Percentiles rank a stretch among this genome's conserved stretches.
These are phyloP conservation scores for Tolypocladium pustulatum DNA, from an alignment of 2,329 filamentous ascomycete genomes.

Conservation along the genomic window DNA sequence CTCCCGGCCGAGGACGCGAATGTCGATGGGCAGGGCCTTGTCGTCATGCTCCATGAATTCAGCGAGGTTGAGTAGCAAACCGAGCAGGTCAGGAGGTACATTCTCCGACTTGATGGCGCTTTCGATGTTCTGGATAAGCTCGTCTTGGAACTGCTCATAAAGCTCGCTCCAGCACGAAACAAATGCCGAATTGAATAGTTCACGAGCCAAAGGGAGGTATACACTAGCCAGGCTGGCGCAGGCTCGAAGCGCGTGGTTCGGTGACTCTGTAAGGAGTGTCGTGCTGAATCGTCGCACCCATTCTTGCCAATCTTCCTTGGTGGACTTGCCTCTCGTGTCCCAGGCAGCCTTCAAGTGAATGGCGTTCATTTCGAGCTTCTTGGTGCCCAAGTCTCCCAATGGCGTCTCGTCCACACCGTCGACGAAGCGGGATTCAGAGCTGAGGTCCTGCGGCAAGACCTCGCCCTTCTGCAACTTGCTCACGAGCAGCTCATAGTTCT, in stretches of 20 bases:
- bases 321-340: constrained; percentile 95
- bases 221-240: constrained; percentile 86
- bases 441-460: constrained; percentile 87
- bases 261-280: constrained; percentile 87
- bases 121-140: constrained; percentile 91
- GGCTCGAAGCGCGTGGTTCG: constrained; percentile 86
- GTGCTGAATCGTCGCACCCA: constrained; percentile 97
- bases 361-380: constrained; percentile 94
- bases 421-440: constrained; percentile 70
- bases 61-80: constrained; percentile 86
- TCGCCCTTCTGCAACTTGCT: constrained; percentile 92
- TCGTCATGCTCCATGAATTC: constrained; percentile 99
- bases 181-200: constrained; percentile 97
- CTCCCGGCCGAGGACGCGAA: constrained; percentile 85
- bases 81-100: constrained; percentile 89
- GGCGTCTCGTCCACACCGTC: constrained; percentile 70
- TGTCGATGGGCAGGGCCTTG: constrained; percentile 95
- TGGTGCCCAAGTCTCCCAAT: constrained; percentile 74
- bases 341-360: constrained; percentile 95
- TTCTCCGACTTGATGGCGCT: constrained; percentile 90
- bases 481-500: constrained; percentile 86
- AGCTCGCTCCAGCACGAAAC: constrained; percentile 98
- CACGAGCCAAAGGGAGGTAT: constrained; percentile 82
- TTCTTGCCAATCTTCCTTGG: constrained; percentile 97
- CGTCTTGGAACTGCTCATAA: constrained; percentile 94